Conservation (phyloP, 495 filamentous ascomycete species). For the Neurospora sublineolata region DNA sequence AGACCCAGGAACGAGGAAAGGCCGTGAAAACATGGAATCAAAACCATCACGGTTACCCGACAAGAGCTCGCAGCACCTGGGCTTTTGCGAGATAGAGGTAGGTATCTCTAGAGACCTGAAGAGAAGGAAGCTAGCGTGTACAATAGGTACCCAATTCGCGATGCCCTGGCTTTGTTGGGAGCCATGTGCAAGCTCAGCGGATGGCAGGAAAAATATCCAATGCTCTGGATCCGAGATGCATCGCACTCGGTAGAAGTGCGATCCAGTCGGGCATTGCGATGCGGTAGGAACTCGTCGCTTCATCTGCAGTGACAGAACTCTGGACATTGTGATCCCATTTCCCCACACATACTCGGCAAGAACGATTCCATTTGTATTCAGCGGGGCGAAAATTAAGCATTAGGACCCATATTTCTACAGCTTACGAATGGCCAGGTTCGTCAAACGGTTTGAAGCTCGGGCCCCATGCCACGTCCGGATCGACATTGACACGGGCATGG, state of each 20-base stretch:
- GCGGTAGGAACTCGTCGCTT: not conserved
- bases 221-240: not conserved
- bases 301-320: not conserved
- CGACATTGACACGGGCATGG: not conserved
- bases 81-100: not conserved
- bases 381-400: not conserved
- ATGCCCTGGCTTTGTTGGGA: not conserved
- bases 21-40: not conserved
- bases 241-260: not conserved
- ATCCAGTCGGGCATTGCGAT: not conserved
- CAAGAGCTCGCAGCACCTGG: not conserved
- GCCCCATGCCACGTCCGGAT: not conserved
- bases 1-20: not conserved
- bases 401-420: not conserved
- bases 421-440: not conserved
- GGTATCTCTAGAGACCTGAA: not conserved
- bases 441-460: not conserved
- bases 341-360: not conserved
- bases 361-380: not conserved
- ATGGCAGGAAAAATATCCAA: not conserved
- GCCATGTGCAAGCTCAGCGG: not conserved
- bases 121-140: not conserved
- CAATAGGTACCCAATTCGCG: not conserved
- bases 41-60: not conserved
- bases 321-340: not conserved